phyloP scores from a whole-genome alignment of 2,329 filamentous ascomycete species.

The Talaromyces rugulosus region DNA sequence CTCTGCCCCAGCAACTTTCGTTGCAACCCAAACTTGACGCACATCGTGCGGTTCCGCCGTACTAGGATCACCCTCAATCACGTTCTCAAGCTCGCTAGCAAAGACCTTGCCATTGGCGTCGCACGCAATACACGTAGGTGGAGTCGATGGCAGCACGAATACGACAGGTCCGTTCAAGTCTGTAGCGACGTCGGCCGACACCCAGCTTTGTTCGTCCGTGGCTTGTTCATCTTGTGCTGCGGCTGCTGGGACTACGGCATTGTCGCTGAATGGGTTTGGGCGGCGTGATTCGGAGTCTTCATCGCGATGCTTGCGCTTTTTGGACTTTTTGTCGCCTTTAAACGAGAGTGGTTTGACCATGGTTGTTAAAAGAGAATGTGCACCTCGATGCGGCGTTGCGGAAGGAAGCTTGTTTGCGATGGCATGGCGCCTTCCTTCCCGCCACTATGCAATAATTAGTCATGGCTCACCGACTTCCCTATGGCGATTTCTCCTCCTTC shows the following conservation, averaged over 20 bases:
- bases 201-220: constrained; percentile 80
- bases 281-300: constrained; percentile 41
- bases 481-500: background rate
- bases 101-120: constrained; percentile 87
- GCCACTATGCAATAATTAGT: background rate
- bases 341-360: constrained; percentile 79
- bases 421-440: background rate
- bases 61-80: constrained; percentile 74
- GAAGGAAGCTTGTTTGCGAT: background rate
- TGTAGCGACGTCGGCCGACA: constrained; percentile 68
- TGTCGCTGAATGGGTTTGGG: constrained; percentile 20
- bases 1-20: constrained; percentile 75
- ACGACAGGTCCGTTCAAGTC: constrained; percentile 81
- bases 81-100: constrained; percentile 75
- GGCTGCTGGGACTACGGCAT: constrained; percentile 13
- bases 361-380: background rate
- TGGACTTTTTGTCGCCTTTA: constrained; percentile 85
- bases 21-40: constrained; percentile 91
- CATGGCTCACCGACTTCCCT: background rate
- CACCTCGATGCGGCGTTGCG: background rate
- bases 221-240: constrained; percentile 33
- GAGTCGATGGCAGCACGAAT: constrained; percentile 72
- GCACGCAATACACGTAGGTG: constrained; percentile 72
- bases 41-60: constrained; percentile 95
- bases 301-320: constrained; percentile 77